Percentiles rank a stretch among this genome's conserved stretches.
These are phyloP conservation scores for Plasmodium fragile DNA, from an alignment of 169 alveolate species.

Conservation along the genomic window DNA sequence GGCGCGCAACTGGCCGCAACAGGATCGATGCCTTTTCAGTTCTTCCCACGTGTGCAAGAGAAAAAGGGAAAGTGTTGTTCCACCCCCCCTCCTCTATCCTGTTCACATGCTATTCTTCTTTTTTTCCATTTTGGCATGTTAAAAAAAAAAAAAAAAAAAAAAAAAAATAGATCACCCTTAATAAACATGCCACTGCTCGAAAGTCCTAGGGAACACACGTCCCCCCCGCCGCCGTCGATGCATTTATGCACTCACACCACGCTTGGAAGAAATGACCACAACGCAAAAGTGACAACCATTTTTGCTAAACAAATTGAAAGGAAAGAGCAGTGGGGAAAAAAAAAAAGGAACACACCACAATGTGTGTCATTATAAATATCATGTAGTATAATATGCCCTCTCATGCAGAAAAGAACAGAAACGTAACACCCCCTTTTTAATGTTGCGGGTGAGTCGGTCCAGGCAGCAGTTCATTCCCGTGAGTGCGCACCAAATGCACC, in stretches of 20 bases:
- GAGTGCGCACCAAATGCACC: neutral
- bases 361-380: neutral
- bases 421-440: neutral
- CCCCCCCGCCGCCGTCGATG: neutral
- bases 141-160: too few relatives aligned
- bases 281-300: neutral
- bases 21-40: neutral
- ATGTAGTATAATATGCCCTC: neutral
- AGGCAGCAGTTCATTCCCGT: constrained; percentile 4
- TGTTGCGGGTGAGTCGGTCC: neutral
- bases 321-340: neutral
- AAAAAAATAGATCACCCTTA: neutral
- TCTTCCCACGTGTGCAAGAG: neutral
- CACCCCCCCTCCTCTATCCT: neutral
- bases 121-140: neutral
- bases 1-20: neutral
- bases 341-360: neutral
- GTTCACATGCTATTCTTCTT: neutral
- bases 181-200: neutral
- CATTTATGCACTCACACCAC: neutral
- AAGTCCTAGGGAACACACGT: neutral
- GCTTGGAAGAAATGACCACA: neutral
- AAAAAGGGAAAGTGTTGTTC: neutral
- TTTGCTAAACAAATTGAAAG: neutral
- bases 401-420: neutral